phyloP scores from a whole-genome alignment of 208 protist genomes.

The Trypanosoma avium region DNA sequence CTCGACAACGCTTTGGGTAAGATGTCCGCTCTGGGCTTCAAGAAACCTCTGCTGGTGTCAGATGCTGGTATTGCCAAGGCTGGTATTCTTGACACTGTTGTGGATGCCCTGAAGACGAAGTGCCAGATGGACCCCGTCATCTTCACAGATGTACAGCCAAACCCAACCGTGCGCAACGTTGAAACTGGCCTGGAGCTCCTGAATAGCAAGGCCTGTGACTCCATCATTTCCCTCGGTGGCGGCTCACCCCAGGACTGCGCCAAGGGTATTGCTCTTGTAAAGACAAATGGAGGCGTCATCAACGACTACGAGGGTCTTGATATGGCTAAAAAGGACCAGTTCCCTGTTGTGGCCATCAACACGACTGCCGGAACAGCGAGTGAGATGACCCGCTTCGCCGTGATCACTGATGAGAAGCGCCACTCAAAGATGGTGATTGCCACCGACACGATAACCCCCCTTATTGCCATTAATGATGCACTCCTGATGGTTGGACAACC shows the following conservation, averaged over 20 bases:
- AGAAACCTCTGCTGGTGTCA: conserved; percentile 69
- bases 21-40: conserved; percentile 55
- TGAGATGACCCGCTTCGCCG: conserved; percentile 89
- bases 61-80: conserved; percentile 59
- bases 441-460: conserved; percentile 53
- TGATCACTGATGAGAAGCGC: conserved; percentile 78
- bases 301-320: conserved; percentile 63
- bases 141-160: conserved; percentile 64
- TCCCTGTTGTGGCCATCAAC: conserved; percentile 74
- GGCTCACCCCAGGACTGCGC: conserved; percentile 86
- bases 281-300: conserved; percentile 67
- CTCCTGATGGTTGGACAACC: conserved; percentile 81
- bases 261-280: conserved; percentile 81
- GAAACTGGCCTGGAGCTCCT: conserved; percentile 50
- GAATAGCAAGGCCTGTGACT: conserved; percentile 51
- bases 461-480: conserved; percentile 82
- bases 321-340: conserved; percentile 46
- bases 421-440: conserved; percentile 73
- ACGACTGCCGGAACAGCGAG: conserved; percentile 90
- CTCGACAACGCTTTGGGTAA: conserved; percentile 56
- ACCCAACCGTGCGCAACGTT: conserved; percentile 65
- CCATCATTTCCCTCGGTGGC: conserved; percentile 81
- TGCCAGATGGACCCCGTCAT: conserved; percentile 47
- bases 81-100: conserved; percentile 53
- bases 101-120: conserved; percentile 54